A percentile compares a stretch with the other conserved stretches of the same genome.
These are phyloP conservation scores for Cercophora newfieldiana DNA, from an alignment of 495 filamentous ascomycete genomes.

Conservation along the genomic window DNA sequence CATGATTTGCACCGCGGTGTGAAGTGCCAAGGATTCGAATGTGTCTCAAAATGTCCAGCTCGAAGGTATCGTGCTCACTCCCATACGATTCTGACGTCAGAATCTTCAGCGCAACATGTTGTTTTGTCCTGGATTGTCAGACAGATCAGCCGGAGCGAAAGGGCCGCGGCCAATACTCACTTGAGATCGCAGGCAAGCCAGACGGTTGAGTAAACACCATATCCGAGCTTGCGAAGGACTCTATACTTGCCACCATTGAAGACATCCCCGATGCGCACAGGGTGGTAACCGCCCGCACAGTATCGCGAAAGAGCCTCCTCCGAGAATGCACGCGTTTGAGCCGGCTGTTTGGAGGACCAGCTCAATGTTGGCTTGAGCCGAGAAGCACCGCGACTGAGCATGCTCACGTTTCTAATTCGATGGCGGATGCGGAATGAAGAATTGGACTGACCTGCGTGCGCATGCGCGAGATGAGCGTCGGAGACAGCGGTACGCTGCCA, in stretches of 20 bases:
- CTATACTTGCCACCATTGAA: slow-evolving; percentile 11
- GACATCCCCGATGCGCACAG: slow-evolving; percentile 11
- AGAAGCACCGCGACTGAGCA: slow-evolving; percentile 5
- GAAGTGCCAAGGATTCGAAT: slow-evolving; percentile 4
- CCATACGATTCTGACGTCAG: slow-evolving; percentile 4
- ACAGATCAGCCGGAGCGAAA: neutral
- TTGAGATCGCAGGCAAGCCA: slow-evolving; percentile 16
- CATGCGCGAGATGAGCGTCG: no score
- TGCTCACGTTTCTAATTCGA: slow-evolving; percentile 2
- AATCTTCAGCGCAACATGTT: slow-evolving; percentile 17
- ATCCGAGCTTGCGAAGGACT: slow-evolving; percentile 9
- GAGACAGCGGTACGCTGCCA: no score
- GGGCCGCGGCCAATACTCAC: neutral
- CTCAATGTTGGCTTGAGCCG: neutral
- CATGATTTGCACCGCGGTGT: neutral
- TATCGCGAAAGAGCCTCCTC: slow-evolving; percentile 9
- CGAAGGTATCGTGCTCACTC: slow-evolving; percentile 4
- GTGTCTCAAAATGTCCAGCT: slow-evolving; percentile 13
- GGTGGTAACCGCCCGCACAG: slow-evolving; percentile 11
- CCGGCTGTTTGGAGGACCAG: neutral
- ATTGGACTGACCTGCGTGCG: no score
- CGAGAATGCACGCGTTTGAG: slow-evolving; percentile 5
- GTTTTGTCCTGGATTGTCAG: slow-evolving; percentile 7
- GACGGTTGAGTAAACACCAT: slow-evolving; percentile 15
- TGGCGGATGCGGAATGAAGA: neutral